phyloP scores from a whole-genome alignment of 2,329 filamentous ascomycete genomes.

The Alternaria solani region DNA sequence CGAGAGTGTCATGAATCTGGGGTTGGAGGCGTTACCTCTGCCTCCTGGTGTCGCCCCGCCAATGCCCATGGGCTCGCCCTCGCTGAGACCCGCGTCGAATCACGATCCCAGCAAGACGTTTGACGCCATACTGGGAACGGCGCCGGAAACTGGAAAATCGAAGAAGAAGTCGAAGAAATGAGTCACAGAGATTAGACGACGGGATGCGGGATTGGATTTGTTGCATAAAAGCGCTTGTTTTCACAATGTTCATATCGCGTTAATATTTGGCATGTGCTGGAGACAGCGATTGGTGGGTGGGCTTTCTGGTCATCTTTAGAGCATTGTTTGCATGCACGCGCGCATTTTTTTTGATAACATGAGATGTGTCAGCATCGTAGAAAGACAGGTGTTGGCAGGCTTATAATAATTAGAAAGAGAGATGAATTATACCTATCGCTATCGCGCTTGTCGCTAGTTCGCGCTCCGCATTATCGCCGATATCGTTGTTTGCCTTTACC shows the following conservation, averaged over 20 bases:
- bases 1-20: slow-evolving; percentile 56
- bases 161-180: slow-evolving; percentile 41
- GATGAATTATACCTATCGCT: slow-evolving; percentile 8
- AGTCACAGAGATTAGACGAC: slow-evolving; percentile 4
- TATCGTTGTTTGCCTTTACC: slow-evolving; percentile 23
- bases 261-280: slow-evolving; percentile 11
- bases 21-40: slow-evolving; percentile 57
- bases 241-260: slow-evolving; percentile 1
- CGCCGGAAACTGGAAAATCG: slow-evolving; percentile 33
- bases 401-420: neutral
- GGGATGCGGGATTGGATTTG: neutral
- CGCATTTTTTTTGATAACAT: neutral
- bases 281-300: neutral
- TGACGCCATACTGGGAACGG: slow-evolving; percentile 56
- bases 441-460: slow-evolving; percentile 20
- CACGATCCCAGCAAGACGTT: slow-evolving; percentile 58
- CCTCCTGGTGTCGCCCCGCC: slow-evolving; percentile 54
- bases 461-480: slow-evolving; percentile 23
- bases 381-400: neutral
- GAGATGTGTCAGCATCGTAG: neutral
- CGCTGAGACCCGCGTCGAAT: slow-evolving; percentile 38
- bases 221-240: slow-evolving; percentile 9
- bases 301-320: slow-evolving; percentile 6
- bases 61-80: slow-evolving; percentile 32
- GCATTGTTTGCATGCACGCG: slow-evolving; percentile 11